phyloP scores from a whole-genome alignment of 1,284 basidiomycete genomes.

The Apiotrichum siamense region DNA sequence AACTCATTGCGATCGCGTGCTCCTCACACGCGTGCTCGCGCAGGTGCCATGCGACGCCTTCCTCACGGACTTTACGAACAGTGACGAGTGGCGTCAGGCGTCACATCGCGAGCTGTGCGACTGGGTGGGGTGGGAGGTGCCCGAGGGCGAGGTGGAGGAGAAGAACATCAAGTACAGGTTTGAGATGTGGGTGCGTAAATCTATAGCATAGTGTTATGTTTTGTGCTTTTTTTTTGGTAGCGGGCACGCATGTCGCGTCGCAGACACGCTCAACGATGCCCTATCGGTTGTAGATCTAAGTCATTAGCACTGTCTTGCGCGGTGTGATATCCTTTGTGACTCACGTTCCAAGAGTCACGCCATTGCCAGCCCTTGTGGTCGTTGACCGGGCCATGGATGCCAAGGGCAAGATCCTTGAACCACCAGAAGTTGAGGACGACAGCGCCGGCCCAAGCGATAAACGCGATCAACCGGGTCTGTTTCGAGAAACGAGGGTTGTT shows the following conservation, averaged over 20 bases:
- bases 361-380: slow-evolving; percentile 72
- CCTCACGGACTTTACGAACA: slow-evolving; percentile 64
- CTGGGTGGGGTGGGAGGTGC: slow-evolving; percentile 76
- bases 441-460: slow-evolving; percentile 57
- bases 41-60: slow-evolving; percentile 80
- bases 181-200: slow-evolving; percentile 74
- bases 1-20: slow-evolving; percentile 63
- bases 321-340: slow-evolving; percentile 1
- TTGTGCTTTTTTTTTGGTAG: slow-evolving; percentile 6
- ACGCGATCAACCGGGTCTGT: slow-evolving; percentile 64
- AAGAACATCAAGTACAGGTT: slow-evolving; percentile 77
- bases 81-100: slow-evolving; percentile 55
- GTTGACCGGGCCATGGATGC: slow-evolving; percentile 75
- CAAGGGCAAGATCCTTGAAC: slow-evolving; percentile 84
- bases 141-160: slow-evolving; percentile 68
- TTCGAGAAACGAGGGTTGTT: slow-evolving; percentile 58
- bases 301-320: neutral
- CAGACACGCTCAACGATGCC: too few species aligned
- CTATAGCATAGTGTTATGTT: neutral
- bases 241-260: too few species aligned
- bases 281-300: slow-evolving; percentile 25
- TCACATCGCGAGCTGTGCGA: slow-evolving; percentile 59
- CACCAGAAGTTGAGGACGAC: slow-evolving; percentile 83
- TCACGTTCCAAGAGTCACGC: slow-evolving; percentile 52
- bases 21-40: slow-evolving; percentile 75